These are phyloP conservation scores for Trypanosoma avium DNA, from an alignment of 208 protist species.

Conservation along the genomic window DNA sequence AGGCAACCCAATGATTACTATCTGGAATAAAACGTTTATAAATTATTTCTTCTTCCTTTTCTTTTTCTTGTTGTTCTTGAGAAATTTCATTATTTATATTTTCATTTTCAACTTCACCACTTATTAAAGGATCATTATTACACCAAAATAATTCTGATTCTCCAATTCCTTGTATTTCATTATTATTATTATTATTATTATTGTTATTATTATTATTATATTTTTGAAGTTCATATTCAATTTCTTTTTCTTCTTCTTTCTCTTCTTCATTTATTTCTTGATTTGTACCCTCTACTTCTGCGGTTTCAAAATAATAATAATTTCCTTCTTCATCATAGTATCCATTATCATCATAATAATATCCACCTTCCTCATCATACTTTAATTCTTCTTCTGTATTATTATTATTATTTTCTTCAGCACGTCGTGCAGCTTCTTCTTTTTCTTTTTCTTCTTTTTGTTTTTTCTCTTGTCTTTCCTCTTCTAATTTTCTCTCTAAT, in stretches of 20 bases:
- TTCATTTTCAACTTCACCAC: background rate
- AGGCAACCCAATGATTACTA: background rate
- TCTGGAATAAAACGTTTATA: background rate
- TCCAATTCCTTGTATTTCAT: background rate
- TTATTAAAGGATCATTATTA: constrained; percentile 4
- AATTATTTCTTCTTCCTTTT: background rate
- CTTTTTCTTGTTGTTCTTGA: too few relatives aligned
- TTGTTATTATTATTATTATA: too few relatives aligned
- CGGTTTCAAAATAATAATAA: constrained; percentile 18
- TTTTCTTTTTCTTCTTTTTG: background rate
- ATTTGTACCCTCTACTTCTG: background rate
- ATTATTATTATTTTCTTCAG: background rate
- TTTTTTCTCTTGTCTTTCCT: constrained; percentile 1
- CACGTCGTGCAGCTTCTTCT: background rate
- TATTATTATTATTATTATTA: background rate
- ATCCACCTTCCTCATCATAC: constrained; percentile 24
- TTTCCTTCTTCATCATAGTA: constrained; percentile 24
- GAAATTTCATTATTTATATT: background rate
- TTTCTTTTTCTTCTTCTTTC: background rate
- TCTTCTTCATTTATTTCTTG: background rate
- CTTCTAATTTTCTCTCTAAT: background rate
- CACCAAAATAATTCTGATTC: background rate
- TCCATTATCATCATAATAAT: constrained; percentile 22
- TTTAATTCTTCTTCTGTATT: background rate
- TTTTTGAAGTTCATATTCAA: too few relatives aligned